A percentile compares a stretch with the other conserved stretches of the same genome.
These are phyloP conservation scores for Saussurea involucrata DNA, from an alignment of 129 eudicot genomes.

Conservation along the genomic window DNA sequence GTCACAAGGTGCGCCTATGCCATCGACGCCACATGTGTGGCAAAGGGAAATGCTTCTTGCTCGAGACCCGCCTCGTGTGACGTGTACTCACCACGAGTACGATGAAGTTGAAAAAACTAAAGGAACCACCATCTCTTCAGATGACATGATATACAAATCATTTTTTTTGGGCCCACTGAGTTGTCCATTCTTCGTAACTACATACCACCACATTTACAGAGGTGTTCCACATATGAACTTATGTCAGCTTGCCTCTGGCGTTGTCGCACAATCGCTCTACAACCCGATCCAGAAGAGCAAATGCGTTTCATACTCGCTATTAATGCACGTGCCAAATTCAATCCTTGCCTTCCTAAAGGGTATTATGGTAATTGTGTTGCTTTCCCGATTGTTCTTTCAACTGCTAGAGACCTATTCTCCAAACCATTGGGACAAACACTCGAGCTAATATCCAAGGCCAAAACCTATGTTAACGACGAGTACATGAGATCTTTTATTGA, in stretches of 20 bases:
- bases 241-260: conserved; percentile 36
- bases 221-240: conserved; percentile 25
- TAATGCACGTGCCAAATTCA: conserved; percentile 18
- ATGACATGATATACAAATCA: conserved; percentile 40
- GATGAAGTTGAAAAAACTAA: conserved; percentile 33
- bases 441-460: no score
- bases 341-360: conserved; percentile 19
- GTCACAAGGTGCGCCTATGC: neutral
- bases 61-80: conserved; percentile 37
- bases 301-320: conserved; percentile 4
- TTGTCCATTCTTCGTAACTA: neutral
- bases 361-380: conserved; percentile 37
- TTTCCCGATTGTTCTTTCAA: conserved; percentile 15
- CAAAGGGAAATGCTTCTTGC: neutral
- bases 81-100: conserved; percentile 44
- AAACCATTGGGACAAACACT: no score
- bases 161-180: conserved; percentile 24
- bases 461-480: neutral
- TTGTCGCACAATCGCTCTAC: conserved; percentile 30
- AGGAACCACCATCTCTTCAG: conserved; percentile 15
- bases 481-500: conserved; percentile 24
- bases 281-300: conserved; percentile 20
- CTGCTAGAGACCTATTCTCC: conserved; percentile 20
- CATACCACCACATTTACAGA: conserved; percentile 12
- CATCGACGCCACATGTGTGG: neutral